A percentile compares a stretch with the other conserved stretches of the same genome.
phyloP scores from a whole-genome alignment of 2,329 filamentous ascomycete genomes.

The Pyrenochaeta sp. region DNA sequence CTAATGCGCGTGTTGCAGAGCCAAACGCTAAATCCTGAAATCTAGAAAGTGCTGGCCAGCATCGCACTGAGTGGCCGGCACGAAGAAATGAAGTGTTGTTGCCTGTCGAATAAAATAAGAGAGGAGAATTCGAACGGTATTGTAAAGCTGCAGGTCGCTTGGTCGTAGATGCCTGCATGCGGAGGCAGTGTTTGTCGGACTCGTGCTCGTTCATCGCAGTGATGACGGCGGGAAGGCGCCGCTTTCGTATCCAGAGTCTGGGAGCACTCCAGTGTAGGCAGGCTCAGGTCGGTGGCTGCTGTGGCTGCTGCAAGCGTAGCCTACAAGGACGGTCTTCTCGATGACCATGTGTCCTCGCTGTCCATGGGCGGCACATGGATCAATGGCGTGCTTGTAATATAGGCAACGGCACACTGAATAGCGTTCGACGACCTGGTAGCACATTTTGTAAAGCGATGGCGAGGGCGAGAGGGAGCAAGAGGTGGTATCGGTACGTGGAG shows the following conservation, averaged over 20 bases:
- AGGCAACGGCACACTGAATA: conserved; percentile 88
- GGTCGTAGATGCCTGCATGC: conserved; percentile 1
- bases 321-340: conserved; percentile 80
- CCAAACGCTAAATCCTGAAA: conserved; percentile 14
- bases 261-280: conserved; percentile 25
- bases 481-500: conserved; percentile 3
- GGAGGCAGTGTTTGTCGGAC: conserved; percentile 10
- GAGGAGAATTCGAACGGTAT: not conserved
- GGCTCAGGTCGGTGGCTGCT: conserved; percentile 37
- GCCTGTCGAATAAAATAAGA: conserved; percentile 1
- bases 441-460: conserved; percentile 64
- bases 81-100: conserved; percentile 24
- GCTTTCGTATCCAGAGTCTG: conserved; percentile 42
- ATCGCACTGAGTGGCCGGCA: conserved; percentile 29
- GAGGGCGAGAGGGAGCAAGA: not conserved
- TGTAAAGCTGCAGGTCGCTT: not conserved
- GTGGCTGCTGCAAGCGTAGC: conserved; percentile 76
- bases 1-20: conserved; percentile 24
- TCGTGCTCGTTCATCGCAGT: conserved; percentile 14
- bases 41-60: conserved; percentile 15
- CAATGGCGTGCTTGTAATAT: conserved; percentile 86
- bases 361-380: conserved; percentile 79
- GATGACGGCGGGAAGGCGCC: conserved; percentile 23
- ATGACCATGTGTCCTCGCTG: conserved; percentile 75
- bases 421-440: conserved; percentile 83